phyloP scores from a whole-genome alignment of 805 yeast genomes.

The Wickerhamiella nectarea region DNA sequence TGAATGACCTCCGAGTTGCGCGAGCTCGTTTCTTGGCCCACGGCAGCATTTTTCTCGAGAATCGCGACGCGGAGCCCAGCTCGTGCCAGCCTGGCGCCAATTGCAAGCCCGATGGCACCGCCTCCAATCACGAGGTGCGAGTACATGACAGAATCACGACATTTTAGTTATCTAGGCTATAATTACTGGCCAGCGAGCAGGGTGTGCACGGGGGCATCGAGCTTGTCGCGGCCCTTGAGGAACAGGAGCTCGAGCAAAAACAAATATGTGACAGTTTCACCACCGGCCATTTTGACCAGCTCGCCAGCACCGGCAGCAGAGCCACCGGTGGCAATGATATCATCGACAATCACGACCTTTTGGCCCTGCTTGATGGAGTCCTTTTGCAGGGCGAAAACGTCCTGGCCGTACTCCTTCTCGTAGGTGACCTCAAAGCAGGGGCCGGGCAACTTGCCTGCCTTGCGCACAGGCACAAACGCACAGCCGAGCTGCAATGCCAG shows the following conservation, averaged over 20 bases:
- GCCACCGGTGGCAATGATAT: conserved; percentile 96
- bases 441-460: conserved; percentile 92
- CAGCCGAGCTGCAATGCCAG: conserved; percentile 79
- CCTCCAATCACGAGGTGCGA: conserved; percentile 65
- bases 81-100: conserved; percentile 52
- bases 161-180: too few relatives aligned
- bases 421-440: conserved; percentile 55
- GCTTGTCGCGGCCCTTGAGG: conserved; percentile 82
- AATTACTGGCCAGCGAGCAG: conserved; percentile 58
- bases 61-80: conserved; percentile 41
- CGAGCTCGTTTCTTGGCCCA: conserved; percentile 77
- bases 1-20: conserved; percentile 88
- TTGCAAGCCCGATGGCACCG: conserved; percentile 72
- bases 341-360: conserved; percentile 80
- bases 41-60: conserved; percentile 49
- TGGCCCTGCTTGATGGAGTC: conserved; percentile 70
- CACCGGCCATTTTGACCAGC: conserved; percentile 53
- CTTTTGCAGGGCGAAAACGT: conserved; percentile 75
- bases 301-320: conserved; percentile 91
- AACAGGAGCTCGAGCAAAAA: conserved; percentile 92
- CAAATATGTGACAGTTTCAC: conserved; percentile 61
- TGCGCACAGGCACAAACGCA: conserved; percentile 91
- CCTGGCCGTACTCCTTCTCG: conserved; percentile 84
- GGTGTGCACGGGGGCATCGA: conserved; percentile 79
- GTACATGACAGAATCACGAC: conserved; percentile 10